Base-by-base conservation (phyloP, 2,329 filamentous ascomycete species). In the Penicillium oxalicum region DNA sequence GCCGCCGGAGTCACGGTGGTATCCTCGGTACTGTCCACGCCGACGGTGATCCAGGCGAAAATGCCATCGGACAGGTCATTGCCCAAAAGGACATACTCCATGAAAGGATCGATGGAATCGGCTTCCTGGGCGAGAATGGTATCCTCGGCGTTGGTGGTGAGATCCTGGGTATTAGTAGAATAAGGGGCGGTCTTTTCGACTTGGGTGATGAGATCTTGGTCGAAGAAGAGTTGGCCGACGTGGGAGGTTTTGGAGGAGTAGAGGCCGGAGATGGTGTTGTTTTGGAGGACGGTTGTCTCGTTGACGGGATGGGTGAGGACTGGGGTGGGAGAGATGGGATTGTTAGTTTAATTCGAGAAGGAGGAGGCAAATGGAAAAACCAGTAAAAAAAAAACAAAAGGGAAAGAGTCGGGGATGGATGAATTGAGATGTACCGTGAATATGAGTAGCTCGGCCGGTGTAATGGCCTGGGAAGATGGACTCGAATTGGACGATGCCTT, bases 151-250 rank as follows among this genome's bases (percentile, higher is more conserved):
- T 83, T 83, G 34, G 61, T 66, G 4, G 75, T 82, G 18, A 77
- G 47, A 0, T 54, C 44, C 50, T 77, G 70, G 0, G 66, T 72
- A 65, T 80, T 80, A 48, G 63, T 62, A 4, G 51, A 63, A 64
- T 80, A 80, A 0, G 77, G 76, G 0, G 61, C 50, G 1, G 66
- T 69, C 8, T 63, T 62, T 52, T 81, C 76, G 47, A 84, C 78
- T 35, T 69, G 53, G 26, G 58, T 57, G 55, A 80, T 75, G 8
- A 86, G 74, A 53, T 73, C 70, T 61, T 84, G 77, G 62, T 86
- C 80, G 48, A 82, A 82, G 73, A 82, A 86, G 44, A 82, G 61
- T 62, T 87, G 82, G 13, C 82, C 82, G 35, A 84, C 74, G 66
- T 86, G 81, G 6, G 77, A 75, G 49, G 79, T 74, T 44, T 67